phyloP scores from a whole-genome alignment of 2,329 filamentous ascomycete species.

The Talaromyces rugulosus region DNA sequence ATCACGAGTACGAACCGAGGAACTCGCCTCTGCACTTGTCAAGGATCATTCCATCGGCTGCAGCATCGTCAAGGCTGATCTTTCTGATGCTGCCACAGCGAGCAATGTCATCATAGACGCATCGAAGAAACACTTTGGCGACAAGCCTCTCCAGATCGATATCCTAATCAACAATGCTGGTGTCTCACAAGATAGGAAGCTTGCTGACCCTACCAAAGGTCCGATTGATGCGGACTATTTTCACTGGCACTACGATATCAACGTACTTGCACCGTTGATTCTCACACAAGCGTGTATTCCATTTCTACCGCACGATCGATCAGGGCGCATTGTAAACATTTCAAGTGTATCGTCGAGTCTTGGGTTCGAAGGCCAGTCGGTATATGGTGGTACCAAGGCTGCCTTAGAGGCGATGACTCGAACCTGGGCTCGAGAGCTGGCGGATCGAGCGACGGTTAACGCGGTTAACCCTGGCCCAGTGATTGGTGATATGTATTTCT shows the following conservation, averaged over 20 bases:
- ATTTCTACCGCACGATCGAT: constrained; percentile 66
- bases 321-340: constrained; percentile 60
- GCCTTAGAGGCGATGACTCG: constrained; percentile 67
- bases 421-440: constrained; percentile 61
- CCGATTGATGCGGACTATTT: constrained; percentile 62
- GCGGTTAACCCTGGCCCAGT: constrained; percentile 64
- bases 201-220: constrained; percentile 62
- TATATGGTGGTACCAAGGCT: constrained; percentile 65
- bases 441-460: constrained; percentile 61
- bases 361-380: constrained; percentile 56
- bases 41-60: constrained; percentile 57
- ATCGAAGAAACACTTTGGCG: constrained; percentile 48
- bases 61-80: constrained; percentile 65
- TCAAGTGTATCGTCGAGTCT: constrained; percentile 55
- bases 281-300: constrained; percentile 69
- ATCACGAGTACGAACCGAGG: constrained; percentile 49
- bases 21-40: constrained; percentile 55
- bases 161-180: constrained; percentile 88
- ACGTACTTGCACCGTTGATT: constrained; percentile 76
- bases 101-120: constrained; percentile 53
- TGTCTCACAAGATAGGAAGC: constrained; percentile 45
- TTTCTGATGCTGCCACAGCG: constrained; percentile 59
- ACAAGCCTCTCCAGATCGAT: constrained; percentile 63
- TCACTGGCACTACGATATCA: constrained; percentile 68
- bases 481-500: constrained; percentile 62